Evolutionary conservation across 148 eudicot species (phyloP), one percentile per base, ranked within the genome.

Genomic region (Rhododendron williamsianum): DNA sequence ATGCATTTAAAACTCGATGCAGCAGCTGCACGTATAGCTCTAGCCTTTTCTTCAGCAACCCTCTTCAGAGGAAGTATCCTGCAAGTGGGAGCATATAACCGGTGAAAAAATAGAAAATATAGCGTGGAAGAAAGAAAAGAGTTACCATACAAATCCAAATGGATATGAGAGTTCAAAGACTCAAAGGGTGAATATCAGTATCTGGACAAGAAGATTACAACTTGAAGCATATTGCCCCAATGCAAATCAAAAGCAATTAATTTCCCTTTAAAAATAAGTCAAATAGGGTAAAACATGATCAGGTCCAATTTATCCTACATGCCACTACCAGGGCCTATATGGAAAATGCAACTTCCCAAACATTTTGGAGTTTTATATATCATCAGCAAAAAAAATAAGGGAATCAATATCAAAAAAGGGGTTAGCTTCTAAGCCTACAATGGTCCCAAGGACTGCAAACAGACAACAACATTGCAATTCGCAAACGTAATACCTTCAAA

Each of bases 41-140:
- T 95, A 69, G 91, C 91, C 86, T 91, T 93, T 89, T 93, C 98
- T 91, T 92, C 92, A 80, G 92, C 92, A 81, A 91, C 93, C 89
- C 84, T 93, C 83, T 86, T 97, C 80, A 94, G 81, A 65, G 92
- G 92, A 86, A 91, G 84, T 65, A 94, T 87, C 92, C 99, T 97
- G 92, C 83, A 90, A 84, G 81, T 38, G 81, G 73, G 67, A 87
- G 69, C 46, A 86, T 35, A 82, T 35, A 51, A 9, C 71, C 1
- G 15, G 73, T 9, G 9, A n/a, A 25, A 67, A 10, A n/a, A 67
- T 9, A n/a, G 12, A 74, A 12, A 41, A n/a, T 33, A 73, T 4
- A 74, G 65, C 63, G 48, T 35, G 76, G 46, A 60, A 33, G 51
- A 82, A 43, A 56, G 58, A 43, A 86, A 8, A 86, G 33, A 48